Percentiles rank a stretch among this genome's conserved stretches.
These are phyloP conservation scores for Penicillium canescens DNA, from an alignment of 495 filamentous ascomycete species.

Conservation along the genomic window DNA sequence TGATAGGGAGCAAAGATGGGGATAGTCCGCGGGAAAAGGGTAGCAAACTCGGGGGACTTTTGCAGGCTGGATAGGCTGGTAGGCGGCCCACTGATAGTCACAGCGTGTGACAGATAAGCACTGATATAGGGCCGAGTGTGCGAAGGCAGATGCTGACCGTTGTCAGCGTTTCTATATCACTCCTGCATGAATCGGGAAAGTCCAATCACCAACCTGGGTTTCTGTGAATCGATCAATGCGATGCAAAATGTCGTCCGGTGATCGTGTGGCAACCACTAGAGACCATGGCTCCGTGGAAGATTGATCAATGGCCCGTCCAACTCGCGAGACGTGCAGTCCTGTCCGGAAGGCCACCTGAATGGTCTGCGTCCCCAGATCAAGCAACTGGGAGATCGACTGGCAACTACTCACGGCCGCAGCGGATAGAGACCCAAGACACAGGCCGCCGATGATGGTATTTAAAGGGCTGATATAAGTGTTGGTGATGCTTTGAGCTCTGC, in stretches of 20 bases:
- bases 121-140: conserved; percentile 70
- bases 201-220: conserved; percentile 50
- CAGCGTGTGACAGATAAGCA: conserved; percentile 61
- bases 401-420: too few relatives aligned
- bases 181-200: conserved; percentile 30
- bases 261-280: conserved; percentile 22
- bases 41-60: conserved; percentile 43
- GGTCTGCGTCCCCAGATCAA: not conserved
- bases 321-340: not conserved
- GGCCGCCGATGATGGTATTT: too few relatives aligned
- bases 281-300: conserved; percentile 26
- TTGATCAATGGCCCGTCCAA: not conserved
- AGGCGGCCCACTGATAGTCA: conserved; percentile 76
- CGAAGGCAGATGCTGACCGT: conserved; percentile 51
- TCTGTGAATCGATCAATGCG: conserved; percentile 14
- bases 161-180: conserved; percentile 17
- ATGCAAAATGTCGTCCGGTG: conserved; percentile 13
- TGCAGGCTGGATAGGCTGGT: conserved; percentile 56
- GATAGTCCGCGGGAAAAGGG: conserved; percentile 54
- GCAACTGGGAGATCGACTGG: too few relatives aligned
- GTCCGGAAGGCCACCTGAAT: conserved; percentile 7
- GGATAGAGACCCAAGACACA: too few relatives aligned
- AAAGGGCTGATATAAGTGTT: not conserved
- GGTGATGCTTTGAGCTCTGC: not conserved
- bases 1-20: conserved; percentile 78